Evolutionary conservation across 2,329 filamentous ascomycete genomes (phyloP), one percentile per base, ranked within the genome.

Genomic region (Cordyceps militaris): DNA sequence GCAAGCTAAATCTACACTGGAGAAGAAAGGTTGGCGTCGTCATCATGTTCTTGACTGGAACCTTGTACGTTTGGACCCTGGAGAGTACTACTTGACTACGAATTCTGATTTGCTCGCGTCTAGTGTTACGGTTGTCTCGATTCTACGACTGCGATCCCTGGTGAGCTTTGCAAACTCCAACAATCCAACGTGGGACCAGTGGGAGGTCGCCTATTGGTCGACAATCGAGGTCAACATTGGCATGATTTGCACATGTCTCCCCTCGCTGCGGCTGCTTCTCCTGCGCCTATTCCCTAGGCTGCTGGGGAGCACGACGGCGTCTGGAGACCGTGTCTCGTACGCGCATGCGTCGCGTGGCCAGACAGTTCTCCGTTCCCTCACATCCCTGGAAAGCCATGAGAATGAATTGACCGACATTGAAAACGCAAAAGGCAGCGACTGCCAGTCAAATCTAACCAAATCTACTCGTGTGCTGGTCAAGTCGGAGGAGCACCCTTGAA

Each of bases 11-110:
- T 3, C 59, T 81, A 26, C 71, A 74, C 52, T 76, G 71, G 69
- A 76, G 72, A 62, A 79, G 77, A 66, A 81, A 79, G 67, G 40
- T 76, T 19, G 71, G 76, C n/a, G 73, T 81, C 3, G 68, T 69
- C 7, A 59, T 79, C 58, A 80, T 82, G 77, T 81, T 82, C 58
- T 70, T 71, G 19, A 71, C 80, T 11, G 79, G 79, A 8, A 66
- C 71, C n/a, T 76, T 77, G 73, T 74, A 62, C 66, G 73, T 70
- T 1, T 7, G n/a, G 3, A 19, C 14, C 4, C 4, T 3, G 3
- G 8, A 16, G 3, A 32, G 11, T 2, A 49, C 8, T 5, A 7
- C 43, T 24, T 28, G n/a, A 13, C 9, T 38, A 2, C 14, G 38
- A 9, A 51, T 26, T 28, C 34, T 51, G 21, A 51, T 26, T 28